Conservation (phyloP, 805 yeast genomes). For the Yarrowia hollandica region DNA sequence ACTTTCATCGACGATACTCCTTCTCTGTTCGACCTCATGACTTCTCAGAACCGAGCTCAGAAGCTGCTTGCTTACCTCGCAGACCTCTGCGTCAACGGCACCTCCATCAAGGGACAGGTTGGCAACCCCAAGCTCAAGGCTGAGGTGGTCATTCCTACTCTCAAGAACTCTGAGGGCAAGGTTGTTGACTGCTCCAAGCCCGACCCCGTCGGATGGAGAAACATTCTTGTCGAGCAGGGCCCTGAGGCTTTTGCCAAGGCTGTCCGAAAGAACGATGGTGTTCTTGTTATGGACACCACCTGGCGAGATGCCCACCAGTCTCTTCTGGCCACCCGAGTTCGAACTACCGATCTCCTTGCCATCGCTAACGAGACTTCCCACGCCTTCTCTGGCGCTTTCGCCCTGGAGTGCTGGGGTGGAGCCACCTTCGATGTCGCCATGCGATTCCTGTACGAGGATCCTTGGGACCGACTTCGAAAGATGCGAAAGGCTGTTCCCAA, state of each 20-base stretch:
- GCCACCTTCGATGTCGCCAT: constrained; percentile 98
- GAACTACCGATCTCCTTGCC: constrained; percentile 86
- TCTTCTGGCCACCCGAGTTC: constrained; percentile 91
- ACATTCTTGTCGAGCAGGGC: constrained; percentile 77
- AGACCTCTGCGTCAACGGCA: constrained; percentile 93
- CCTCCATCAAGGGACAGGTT: constrained; percentile 91
- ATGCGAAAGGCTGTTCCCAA: constrained; percentile 91
- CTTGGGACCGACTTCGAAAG: constrained; percentile 93
- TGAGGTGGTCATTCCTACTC: constrained; percentile 72
- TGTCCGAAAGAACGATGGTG: constrained; percentile 80
- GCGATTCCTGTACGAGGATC: constrained; percentile 98
- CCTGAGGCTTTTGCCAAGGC: constrained; percentile 87
- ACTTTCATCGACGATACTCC: constrained; percentile 99
- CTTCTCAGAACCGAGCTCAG: constrained; percentile 95
- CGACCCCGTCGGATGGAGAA: constrained; percentile 87
- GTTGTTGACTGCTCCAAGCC: constrained; percentile 58
- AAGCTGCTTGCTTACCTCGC: constrained; percentile 88
- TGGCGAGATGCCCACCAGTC: constrained; percentile 99
- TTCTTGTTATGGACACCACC: constrained; percentile 95
- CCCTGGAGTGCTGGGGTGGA: constrained; percentile 99
- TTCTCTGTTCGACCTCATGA: constrained; percentile 86
- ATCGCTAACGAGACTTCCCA: constrained; percentile 94
- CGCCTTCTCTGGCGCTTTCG: constrained; percentile 86
- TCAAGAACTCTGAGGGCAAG: constrained; percentile 63
- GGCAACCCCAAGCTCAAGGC: constrained; percentile 82